Base-by-base conservation (phyloP, 2,329 filamentous ascomycete species). In the Aspergillus intermedius region DNA sequence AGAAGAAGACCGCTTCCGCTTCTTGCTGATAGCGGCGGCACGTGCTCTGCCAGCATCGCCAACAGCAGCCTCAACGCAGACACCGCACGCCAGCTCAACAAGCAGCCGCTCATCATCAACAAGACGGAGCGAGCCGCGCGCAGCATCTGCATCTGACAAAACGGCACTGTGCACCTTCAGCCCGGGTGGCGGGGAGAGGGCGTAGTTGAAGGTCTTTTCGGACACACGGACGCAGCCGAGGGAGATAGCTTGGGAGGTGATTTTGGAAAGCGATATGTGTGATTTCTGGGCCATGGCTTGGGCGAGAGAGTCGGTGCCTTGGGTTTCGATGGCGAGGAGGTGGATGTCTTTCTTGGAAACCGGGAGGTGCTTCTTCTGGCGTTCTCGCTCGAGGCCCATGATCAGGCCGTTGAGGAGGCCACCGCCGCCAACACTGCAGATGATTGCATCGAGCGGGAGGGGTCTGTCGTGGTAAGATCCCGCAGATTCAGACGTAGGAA, bases 51-150 rank as follows among this genome's bases (percentile, higher is more conserved):
- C 51, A 12, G 60, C 60, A 50, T 66, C 64, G 43, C 69, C 69
- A 42, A 73, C 56, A 9, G 64, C 69, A 28, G 67, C 69, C 49
- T 73, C 88, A 10, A 95, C 70, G 46, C 85, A 86, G 5, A 91
- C 89, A 1, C 91, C 90, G 65, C 91, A 96, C 0, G 90, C 83
- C 32, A 86, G 75, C 72, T 97, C 91, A 3, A 95, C 88, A 49
- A 95, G 74, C 49, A 91, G 71, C 22, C 86, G 74, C 58, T 91
- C 87, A 52, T 95, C 89, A 55, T 96, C 87, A 8, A 88, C 84
- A 53, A 96, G 83, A 21, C 81, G 76, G 60, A 86, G 82, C 47
- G 85, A 87, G 2, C 84, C 90, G 69, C 84, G 80, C 17, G 87
- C 88, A 0, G 91, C 91, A 60, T 93, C 87, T 3, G 82, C 83